Evolutionary conservation across 2,329 filamentous ascomycete genomes (phyloP).

Genomic region (Ascochyta pisi): DNA sequence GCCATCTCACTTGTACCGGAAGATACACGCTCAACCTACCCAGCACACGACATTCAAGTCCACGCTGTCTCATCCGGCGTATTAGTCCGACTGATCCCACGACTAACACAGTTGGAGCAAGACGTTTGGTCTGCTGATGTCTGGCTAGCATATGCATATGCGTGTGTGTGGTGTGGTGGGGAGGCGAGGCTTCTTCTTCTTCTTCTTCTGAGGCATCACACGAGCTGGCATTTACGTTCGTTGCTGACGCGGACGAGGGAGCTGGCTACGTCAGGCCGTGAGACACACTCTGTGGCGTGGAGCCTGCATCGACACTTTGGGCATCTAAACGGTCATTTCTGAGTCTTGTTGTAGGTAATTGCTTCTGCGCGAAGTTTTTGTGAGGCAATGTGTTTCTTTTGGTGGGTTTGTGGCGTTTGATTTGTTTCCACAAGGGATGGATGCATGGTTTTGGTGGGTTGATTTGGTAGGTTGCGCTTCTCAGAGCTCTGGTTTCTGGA

Average conservation of each 20-base stretch:
- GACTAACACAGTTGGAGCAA: neutral
- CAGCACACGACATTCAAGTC: neutral
- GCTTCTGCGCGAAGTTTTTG: constrained; percentile 2
- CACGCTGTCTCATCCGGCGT: neutral
- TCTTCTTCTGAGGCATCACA: constrained; percentile 3
- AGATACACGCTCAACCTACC: neutral
- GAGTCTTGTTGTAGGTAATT: constrained; percentile 5
- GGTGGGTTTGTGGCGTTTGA: neutral
- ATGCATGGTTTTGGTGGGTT: neutral
- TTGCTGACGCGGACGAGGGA: neutral
- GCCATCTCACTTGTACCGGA: too few relatives aligned
- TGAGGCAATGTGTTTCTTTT: neutral
- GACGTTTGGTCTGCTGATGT: constrained; percentile 7
- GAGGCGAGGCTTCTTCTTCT: neutral
- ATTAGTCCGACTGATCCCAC: neutral
- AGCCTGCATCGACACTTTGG: neutral
- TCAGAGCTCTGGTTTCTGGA: neutral
- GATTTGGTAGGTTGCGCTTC: neutral
- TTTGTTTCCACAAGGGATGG: neutral
- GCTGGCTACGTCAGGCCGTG: neutral
- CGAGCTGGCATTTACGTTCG: neutral
- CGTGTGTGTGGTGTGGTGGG: neutral
- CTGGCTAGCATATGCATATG: neutral
- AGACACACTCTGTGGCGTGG: constrained; percentile 1
- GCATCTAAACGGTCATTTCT: neutral